Conservation (phyloP, 169 alveolate species). For the Plasmodium knowlesi region DNA sequence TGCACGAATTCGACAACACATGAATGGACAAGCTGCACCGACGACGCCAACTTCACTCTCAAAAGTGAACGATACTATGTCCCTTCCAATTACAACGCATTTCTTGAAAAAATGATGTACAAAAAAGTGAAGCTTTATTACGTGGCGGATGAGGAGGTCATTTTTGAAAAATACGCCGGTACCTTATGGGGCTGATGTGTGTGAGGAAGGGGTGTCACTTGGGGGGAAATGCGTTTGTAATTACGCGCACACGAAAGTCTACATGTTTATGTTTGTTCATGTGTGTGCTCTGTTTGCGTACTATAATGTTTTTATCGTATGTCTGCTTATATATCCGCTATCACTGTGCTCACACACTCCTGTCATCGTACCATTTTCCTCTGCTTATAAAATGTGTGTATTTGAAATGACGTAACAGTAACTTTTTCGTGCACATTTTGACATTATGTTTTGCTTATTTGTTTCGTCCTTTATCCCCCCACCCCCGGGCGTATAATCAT, state of each 20-base stretch:
- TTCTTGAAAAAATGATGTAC: conserved; percentile 56
- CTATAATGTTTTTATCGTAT: background rate
- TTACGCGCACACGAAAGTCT: background rate
- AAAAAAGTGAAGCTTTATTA: conserved; percentile 51
- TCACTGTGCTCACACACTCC: background rate
- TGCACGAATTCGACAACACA: background rate
- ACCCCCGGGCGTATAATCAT: background rate
- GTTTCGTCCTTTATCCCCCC: background rate
- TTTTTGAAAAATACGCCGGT: conserved; percentile 60
- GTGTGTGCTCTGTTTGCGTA: background rate
- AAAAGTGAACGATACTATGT: background rate
- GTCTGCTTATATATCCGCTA: background rate
- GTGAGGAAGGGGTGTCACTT: background rate
- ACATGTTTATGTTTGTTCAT: background rate
- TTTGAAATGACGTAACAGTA: background rate
- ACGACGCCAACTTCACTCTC: background rate
- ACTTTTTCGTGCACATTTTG: background rate
- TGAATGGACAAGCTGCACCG: background rate
- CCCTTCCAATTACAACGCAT: background rate
- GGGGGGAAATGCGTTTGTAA: background rate
- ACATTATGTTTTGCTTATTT: background rate
- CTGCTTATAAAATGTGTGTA: background rate
- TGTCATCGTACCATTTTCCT: background rate
- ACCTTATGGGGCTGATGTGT: conserved; percentile 47
- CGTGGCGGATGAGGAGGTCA: conserved; percentile 36